Evolutionary conservation across 2,329 filamentous ascomycete species (phyloP).

Genomic region (Sclerotiophoma versabilis): DNA sequence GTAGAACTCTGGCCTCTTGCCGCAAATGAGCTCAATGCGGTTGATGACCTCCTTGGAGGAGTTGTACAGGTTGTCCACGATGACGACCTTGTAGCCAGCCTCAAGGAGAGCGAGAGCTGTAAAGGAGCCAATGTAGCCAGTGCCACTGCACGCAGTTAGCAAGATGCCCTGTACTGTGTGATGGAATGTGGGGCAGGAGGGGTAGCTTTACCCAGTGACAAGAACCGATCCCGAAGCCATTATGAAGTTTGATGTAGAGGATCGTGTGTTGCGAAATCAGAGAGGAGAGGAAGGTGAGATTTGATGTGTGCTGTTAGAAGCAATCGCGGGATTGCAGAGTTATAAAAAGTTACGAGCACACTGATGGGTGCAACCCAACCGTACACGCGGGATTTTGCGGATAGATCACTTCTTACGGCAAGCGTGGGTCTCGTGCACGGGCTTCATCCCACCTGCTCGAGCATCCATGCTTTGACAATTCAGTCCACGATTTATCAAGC

Average conservation of each 20-base stretch:
- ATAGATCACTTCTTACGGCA: slow-evolving; percentile 25
- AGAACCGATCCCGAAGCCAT: slow-evolving; percentile 90
- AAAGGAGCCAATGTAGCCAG: slow-evolving; percentile 99
- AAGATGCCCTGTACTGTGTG: slow-evolving; percentile 9
- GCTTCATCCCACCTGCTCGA: neutral
- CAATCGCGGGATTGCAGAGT: slow-evolving; percentile 21
- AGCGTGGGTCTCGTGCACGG: neutral
- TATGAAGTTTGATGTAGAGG: slow-evolving; percentile 16
- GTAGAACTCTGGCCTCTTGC: slow-evolving; percentile 85
- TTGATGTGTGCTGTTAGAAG: slow-evolving; percentile 2
- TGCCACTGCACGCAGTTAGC: slow-evolving; percentile 69
- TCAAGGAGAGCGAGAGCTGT: slow-evolving; percentile 90
- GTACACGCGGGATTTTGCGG: slow-evolving; percentile 21
- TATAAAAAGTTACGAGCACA: slow-evolving; percentile 30
- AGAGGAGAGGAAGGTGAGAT: neutral
- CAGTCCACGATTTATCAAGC: neutral
- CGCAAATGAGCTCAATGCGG: slow-evolving; percentile 91
- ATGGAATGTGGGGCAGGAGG: slow-evolving; percentile 37
- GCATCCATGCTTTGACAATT: slow-evolving; percentile 1
- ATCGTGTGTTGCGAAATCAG: neutral
- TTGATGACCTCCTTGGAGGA: slow-evolving; percentile 90
- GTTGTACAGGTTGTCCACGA: slow-evolving; percentile 97
- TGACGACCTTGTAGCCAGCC: slow-evolving; percentile 94
- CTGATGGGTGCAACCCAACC: slow-evolving; percentile 22
- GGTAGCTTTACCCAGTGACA: slow-evolving; percentile 79